Evolutionary conservation across 352 stramenopile species (phyloP), one percentile per base, ranked within the genome.

Genomic region (Ophiocytium majus): DNA sequence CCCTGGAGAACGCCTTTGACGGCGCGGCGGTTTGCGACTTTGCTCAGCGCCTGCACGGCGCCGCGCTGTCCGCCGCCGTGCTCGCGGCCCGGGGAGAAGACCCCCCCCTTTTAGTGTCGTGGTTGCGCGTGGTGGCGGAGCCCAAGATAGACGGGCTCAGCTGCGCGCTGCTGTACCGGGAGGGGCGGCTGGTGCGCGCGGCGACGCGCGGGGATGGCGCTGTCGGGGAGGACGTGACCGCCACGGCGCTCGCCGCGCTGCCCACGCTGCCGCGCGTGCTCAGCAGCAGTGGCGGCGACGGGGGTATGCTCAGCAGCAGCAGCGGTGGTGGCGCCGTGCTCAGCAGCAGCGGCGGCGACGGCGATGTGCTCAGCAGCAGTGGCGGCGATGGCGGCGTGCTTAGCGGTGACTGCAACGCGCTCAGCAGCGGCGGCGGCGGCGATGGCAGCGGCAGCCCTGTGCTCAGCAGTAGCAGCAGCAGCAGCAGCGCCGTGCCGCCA

Each of bases 81-180:
- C 36, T 36, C 23, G 78, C 71, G 34, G 63, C 5, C 34, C n/a
- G 63, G 31, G 36, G 71, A 0, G 19, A n/a, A 49, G 36, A 0
- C 50, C 9, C 36, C 17, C n/a, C 76, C 5, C 17, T 63, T 63
- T n/a, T n/a, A n/a, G n/a, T n/a, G n/a, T 23, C 5, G 5, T 5
- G 19, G 23, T 23, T 35, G 74, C 84, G 10, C n/a, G 83, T 95
- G 75, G 82, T 93, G 17, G 92, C 92, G 5, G 93, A 95, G 87
- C 91, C 92, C 10, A 95, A 95, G 90, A 89, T 95, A 75, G 93
- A 95, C 89, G 93, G 92, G 1, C 85, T 95, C 10, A 92, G 89
- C 57, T 85, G 94, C 10, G 92, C 91, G 17, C 76, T 95, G 31
- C 88, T 90, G 80, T 95, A 95, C 80, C 84, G 90, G 28, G 79